phyloP scores from a whole-genome alignment of 1,284 basidiomycete genomes.

The Puccinia coronata region DNA sequence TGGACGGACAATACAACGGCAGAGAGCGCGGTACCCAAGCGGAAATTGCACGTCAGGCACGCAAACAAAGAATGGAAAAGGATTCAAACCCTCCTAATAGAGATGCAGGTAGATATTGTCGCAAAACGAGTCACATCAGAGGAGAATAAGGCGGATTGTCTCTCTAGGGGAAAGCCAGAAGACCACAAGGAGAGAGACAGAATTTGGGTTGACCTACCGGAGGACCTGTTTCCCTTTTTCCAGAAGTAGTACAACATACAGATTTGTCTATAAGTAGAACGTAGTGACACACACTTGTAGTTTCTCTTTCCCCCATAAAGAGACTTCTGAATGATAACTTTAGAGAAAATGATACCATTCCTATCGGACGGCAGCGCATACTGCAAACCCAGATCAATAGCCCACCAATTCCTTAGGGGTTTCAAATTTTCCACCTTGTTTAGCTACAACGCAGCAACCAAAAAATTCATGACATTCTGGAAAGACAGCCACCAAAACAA shows the following conservation, averaged over 20 bases:
- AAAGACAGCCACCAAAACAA: background rate
- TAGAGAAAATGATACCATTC: background rate
- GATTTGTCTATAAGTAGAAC: too few relatives aligned
- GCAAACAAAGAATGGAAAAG: constrained; percentile 13
- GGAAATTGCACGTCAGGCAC: background rate
- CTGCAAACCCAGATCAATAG: background rate
- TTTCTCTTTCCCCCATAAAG: too few relatives aligned
- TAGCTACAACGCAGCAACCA: background rate
- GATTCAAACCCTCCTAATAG: background rate
- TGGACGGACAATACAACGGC: constrained; percentile 3
- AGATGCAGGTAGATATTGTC: background rate
- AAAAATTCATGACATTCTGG: background rate
- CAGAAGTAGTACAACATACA: too few relatives aligned
- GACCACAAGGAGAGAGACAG: too few relatives aligned
- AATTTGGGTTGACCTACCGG: background rate
- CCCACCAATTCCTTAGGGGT: background rate
- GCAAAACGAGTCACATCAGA: background rate
- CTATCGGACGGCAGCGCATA: background rate
- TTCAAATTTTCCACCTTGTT: background rate
- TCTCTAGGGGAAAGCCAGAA: too few relatives aligned
- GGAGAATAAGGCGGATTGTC: background rate
- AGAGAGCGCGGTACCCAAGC: background rate
- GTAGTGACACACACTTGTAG: too few relatives aligned
- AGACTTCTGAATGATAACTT: background rate
- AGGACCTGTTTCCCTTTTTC: too few relatives aligned